Evolutionary conservation across 78 protist genomes (phyloP).

Genomic region (Planoprotostelium fungivorum): DNA sequence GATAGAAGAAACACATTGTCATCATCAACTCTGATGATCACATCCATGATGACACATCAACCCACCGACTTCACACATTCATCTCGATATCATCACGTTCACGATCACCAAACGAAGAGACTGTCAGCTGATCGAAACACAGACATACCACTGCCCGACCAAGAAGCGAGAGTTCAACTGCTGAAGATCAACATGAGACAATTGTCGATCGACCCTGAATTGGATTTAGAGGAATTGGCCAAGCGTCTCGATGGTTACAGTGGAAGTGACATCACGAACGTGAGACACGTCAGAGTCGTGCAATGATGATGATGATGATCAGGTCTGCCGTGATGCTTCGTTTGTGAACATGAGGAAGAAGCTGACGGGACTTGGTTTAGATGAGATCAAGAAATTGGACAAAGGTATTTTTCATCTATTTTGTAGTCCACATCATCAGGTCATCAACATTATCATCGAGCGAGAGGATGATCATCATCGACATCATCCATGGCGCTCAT

Average conservation of each 20-base stretch:
- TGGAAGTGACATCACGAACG: slow-evolving; percentile 70
- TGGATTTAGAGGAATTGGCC: slow-evolving; percentile 40
- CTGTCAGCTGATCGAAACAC: background rate
- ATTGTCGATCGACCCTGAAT: slow-evolving; percentile 19
- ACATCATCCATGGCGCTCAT: no score
- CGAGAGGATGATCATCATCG: no score
- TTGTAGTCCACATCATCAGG: no score
- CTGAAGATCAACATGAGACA: slow-evolving; percentile 21
- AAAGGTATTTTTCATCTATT: background rate
- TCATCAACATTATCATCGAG: no score
- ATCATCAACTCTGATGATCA: no score
- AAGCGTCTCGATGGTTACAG: slow-evolving; percentile 31
- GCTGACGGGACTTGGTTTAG: slow-evolving; percentile 33
- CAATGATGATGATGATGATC: background rate
- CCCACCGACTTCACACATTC: no score
- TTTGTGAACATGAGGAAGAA: slow-evolving; percentile 54
- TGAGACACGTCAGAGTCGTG: background rate
- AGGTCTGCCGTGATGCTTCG: slow-evolving; percentile 71
- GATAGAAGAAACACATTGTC: no score
- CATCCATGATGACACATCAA: no score
- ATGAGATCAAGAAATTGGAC: slow-evolving; percentile 13
- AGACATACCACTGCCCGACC: slow-evolving; percentile 65
- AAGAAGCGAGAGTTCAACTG: slow-evolving; percentile 29
- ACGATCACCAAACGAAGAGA: background rate
- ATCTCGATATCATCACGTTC: no score